Conservation (phyloP, 176 grass and related monocot genomes). For the Triticum urartu region DNA sequence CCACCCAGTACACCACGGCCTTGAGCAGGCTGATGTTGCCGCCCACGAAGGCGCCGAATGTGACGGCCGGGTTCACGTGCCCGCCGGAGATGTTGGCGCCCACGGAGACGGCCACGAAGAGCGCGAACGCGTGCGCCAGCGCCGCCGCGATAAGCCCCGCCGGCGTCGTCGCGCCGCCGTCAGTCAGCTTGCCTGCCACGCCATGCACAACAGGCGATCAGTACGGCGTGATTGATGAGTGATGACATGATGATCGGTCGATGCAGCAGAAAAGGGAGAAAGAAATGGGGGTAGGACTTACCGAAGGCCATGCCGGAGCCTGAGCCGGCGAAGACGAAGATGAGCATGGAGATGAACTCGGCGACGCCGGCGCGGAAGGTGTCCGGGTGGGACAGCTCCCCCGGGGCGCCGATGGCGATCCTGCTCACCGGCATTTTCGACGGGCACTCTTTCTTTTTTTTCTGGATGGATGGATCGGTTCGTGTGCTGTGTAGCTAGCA, state of each 20-base stretch:
- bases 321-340: slow-evolving; percentile 85
- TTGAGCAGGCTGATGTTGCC: slow-evolving; percentile 70
- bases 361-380: slow-evolving; percentile 60
- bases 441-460: not conserved
- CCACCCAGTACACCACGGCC: slow-evolving; percentile 70
- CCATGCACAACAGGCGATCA: not conserved
- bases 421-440: slow-evolving; percentile 58
- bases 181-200: slow-evolving; percentile 58
- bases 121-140: slow-evolving; percentile 62
- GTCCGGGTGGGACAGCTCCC: slow-evolving; percentile 49
- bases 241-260: not conserved
- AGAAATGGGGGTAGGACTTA: not conserved
- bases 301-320: slow-evolving; percentile 81
- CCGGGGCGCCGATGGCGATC: slow-evolving; percentile 56
- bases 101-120: slow-evolving; percentile 67
- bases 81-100: slow-evolving; percentile 81
- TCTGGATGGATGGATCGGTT: not conserved
- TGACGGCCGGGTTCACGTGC: slow-evolving; percentile 88
- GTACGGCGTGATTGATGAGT: not conserved
- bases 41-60: slow-evolving; percentile 78
- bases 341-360: slow-evolving; percentile 85
- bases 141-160: slow-evolving; percentile 57
- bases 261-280: not conserved
- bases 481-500: not conserved
- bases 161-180: slow-evolving; percentile 50